A percentile compares a stretch with the other conserved stretches of the same genome.
phyloP scores from a whole-genome alignment of 352 stramenopile species.

The Globisporangium sylvaticum region DNA sequence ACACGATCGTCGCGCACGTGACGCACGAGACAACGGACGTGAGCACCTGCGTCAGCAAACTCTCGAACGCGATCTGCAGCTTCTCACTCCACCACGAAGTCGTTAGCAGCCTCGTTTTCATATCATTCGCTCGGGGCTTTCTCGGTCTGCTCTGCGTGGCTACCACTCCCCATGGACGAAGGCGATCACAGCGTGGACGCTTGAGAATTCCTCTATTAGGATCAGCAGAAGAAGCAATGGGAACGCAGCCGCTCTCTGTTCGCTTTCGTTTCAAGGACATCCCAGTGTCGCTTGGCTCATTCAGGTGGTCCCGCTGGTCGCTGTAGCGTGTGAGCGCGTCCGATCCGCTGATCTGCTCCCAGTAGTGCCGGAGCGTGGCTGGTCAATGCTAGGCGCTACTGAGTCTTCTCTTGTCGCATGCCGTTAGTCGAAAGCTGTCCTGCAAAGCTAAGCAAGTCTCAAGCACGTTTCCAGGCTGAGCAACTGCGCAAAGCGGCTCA shows the following conservation, averaged over 20 bases:
- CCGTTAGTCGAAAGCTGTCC: not conserved
- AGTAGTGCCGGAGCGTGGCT: not conserved
- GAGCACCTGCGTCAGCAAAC: not conserved
- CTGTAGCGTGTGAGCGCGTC: not conserved
- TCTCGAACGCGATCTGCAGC: not conserved
- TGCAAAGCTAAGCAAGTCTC: too few species aligned
- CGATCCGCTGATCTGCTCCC: not conserved
- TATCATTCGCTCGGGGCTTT: not conserved
- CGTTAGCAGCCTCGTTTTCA: not conserved
- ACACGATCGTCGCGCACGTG: not conserved
- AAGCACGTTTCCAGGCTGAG: not conserved
- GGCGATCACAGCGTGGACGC: not conserved
- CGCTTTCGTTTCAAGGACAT: not conserved
- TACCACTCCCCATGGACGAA: not conserved
- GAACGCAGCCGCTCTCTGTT: not conserved
- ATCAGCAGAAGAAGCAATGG: not conserved
- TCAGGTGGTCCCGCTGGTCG: not conserved
- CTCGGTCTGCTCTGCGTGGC: not conserved
- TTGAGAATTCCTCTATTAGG: not conserved
- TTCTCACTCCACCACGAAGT: not conserved
- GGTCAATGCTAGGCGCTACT: not conserved
- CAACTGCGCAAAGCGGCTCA: not conserved
- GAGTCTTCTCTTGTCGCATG: not conserved
- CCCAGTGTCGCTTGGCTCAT: not conserved
- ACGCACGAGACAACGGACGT: constrained; percentile 3